These are phyloP conservation scores for Setomelanomma holmii DNA, from an alignment of 2,329 filamentous ascomycete species.

Conservation along the genomic window DNA sequence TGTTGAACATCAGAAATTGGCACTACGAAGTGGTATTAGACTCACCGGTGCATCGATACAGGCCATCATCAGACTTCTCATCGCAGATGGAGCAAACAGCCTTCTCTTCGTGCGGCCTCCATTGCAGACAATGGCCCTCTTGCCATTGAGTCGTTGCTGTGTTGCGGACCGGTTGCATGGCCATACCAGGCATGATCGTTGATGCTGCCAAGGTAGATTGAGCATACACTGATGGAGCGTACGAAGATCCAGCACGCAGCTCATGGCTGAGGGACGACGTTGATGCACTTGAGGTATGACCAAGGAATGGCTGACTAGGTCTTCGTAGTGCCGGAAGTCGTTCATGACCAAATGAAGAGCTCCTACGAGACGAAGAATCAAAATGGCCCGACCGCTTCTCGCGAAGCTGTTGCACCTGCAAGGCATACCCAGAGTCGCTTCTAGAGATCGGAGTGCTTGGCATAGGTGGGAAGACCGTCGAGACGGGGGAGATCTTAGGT, in stretches of 20 bases:
- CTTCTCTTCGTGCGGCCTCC: slow-evolving; percentile 64
- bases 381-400: slow-evolving; percentile 97
- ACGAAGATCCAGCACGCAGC: slow-evolving; percentile 60
- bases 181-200: slow-evolving; percentile 85
- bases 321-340: slow-evolving; percentile 70
- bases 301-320: slow-evolving; percentile 71
- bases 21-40: slow-evolving; percentile 15
- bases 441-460: slow-evolving; percentile 82
- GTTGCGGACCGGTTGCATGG: slow-evolving; percentile 78
- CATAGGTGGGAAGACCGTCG: slow-evolving; percentile 76
- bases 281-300: slow-evolving; percentile 68
- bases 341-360: slow-evolving; percentile 71
- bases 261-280: slow-evolving; percentile 68
- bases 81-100: slow-evolving; percentile 77
- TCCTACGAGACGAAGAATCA: slow-evolving; percentile 53
- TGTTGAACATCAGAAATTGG: slow-evolving; percentile 30
- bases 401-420: slow-evolving; percentile 77
- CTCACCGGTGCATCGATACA: slow-evolving; percentile 72
- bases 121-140: slow-evolving; percentile 82
- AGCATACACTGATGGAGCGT: slow-evolving; percentile 83
- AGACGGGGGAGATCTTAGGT: slow-evolving; percentile 74
- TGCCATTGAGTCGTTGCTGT: slow-evolving; percentile 84
- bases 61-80: slow-evolving; percentile 74
- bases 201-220: slow-evolving; percentile 86
- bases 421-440: slow-evolving; percentile 88